phyloP scores from a whole-genome alignment of 2,329 filamentous ascomycete genomes.

The Plenodomus tracheiphilus region DNA sequence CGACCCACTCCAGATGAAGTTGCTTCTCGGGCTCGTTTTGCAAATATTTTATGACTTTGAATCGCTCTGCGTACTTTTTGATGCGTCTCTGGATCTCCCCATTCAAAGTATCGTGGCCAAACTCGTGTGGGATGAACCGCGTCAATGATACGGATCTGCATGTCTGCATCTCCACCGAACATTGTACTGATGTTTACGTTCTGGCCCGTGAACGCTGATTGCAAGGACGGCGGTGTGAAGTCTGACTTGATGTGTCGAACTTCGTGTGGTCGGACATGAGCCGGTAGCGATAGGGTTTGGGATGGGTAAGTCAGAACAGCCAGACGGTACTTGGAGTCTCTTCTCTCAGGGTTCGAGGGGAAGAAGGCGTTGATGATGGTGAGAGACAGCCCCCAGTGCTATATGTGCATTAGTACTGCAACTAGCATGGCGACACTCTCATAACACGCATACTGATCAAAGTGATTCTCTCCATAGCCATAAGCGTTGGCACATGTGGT shows the following conservation, averaged over 20 bases:
- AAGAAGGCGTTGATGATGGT: constrained; percentile 30
- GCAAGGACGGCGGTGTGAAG: constrained; percentile 36
- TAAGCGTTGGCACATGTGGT: background rate
- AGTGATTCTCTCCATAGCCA: constrained; percentile 27
- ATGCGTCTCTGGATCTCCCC: constrained; percentile 32
- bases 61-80: constrained; percentile 31
- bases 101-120: constrained; percentile 43
- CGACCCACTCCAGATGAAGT: constrained; percentile 38
- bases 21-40: constrained; percentile 8
- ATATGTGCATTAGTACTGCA: constrained; percentile 7
- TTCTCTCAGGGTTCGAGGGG: background rate
- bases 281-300: constrained; percentile 23
- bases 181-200: constrained; percentile 45
- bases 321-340: constrained; percentile 12
- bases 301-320: constrained; percentile 32
- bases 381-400: constrained; percentile 31
- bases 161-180: constrained; percentile 28
- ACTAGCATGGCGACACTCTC: background rate
- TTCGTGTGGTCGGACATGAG: constrained; percentile 8
- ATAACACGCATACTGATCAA: constrained; percentile 28
- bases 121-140: constrained; percentile 51
- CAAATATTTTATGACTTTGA: constrained; percentile 37
- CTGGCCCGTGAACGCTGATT: constrained; percentile 37
- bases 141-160: constrained; percentile 42
- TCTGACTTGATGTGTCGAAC: constrained; percentile 31